Evolutionary conservation across 179 eudicot genomes (phyloP), one percentile per base, ranked within the genome.

Genomic region (Beta macrorhiza): DNA sequence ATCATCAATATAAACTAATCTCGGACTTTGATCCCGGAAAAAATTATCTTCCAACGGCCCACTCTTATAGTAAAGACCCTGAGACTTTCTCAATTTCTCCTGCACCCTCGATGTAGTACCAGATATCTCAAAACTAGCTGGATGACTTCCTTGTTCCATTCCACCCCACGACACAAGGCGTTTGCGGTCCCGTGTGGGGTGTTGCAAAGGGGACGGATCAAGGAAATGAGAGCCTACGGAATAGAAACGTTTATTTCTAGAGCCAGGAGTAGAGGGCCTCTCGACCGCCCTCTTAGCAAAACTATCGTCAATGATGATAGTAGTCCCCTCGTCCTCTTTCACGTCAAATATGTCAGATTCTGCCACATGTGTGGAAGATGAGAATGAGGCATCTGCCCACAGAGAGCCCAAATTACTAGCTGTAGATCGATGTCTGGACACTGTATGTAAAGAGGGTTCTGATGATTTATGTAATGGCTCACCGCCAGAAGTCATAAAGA

Each of bases 161-260:
- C 92, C 90, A 87, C 91, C 90, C 93, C 94, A 87, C 80, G 91
- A 88, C 74, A 89, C 94, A 74, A 88, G 85, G 81, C 89, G 87
- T 72, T 90, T 85, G 75, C 84, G 81, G 85, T 89, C 91, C 76
- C 80, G 81, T 19, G 86, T 89, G 88, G 93, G 89, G 88, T 81
- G 88, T 73, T 86, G 87, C 80, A 72, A 14, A 56, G 86, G 76
- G 61, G 83, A 73, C 58, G 76, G 83, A 79, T 85, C 83, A 73
- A 81, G 82, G 68, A 58, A n/a, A 75, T 74, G 83, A 75, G 88
- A 82, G 67, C 89, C 88, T 74, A 84, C 85, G 9, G 89, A 84
- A 80, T 75, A 56, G 52, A 88, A 87, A 75, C 82, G 74, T 72
- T 85, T 84, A n/a, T 51, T 81, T 15, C 69, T 81, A 17, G 76